Percentiles rank a stretch among this genome's conserved stretches.
Evolutionary conservation across 202 grass and related monocot genomes (phyloP).

Genomic region (Hordeum pubiflorum): DNA sequence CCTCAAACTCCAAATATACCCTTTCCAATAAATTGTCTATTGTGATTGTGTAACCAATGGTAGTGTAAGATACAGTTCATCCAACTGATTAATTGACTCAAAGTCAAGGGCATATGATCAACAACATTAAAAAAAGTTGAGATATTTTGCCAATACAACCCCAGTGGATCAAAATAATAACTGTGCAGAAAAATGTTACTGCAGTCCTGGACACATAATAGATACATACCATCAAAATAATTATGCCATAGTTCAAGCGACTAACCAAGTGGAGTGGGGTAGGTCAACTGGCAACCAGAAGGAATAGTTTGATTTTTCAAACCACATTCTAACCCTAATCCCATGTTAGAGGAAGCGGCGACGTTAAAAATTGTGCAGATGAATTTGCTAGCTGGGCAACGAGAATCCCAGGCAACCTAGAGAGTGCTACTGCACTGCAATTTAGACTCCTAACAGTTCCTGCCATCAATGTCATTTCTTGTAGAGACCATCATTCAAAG

Average conservation of each 20-base stretch:
- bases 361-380: not conserved
- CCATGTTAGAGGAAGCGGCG: not conserved
- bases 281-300: not conserved
- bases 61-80: not conserved
- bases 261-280: not conserved
- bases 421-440: not conserved
- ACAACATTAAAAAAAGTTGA: not conserved
- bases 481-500: constrained; percentile 1
- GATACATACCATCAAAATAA: constrained; percentile 1
- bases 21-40: not conserved
- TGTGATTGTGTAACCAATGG: not conserved
- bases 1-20: not conserved
- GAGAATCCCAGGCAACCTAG: not conserved
- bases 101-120: not conserved
- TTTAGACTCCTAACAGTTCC: not conserved
- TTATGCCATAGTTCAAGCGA: not conserved
- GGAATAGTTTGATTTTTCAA: not conserved
- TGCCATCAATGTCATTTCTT: not conserved
- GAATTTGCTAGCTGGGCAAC: not conserved
- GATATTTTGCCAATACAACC: not conserved
- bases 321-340: not conserved
- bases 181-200: not conserved
- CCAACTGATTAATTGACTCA: not conserved
- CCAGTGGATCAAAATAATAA: not conserved
- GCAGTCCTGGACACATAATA: not conserved